phyloP scores from a whole-genome alignment of 2,329 filamentous ascomycete species.

The Exophiala lecanii-corni region DNA sequence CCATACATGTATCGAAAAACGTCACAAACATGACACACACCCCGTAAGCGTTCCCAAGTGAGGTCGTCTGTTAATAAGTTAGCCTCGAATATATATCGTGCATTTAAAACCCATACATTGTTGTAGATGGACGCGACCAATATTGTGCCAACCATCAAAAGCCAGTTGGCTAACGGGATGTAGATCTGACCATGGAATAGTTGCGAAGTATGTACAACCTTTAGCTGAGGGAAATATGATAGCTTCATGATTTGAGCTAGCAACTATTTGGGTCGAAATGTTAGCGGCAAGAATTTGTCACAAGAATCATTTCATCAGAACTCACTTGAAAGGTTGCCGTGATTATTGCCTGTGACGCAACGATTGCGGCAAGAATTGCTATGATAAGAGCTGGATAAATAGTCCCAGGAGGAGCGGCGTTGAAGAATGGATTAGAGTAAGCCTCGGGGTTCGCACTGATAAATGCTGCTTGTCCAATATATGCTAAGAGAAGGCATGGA shows the following conservation, averaged over 20 bases:
- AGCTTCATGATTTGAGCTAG: constrained; percentile 69
- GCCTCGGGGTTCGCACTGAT: constrained; percentile 58
- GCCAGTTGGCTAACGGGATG: constrained; percentile 70
- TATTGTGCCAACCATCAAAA: constrained; percentile 69
- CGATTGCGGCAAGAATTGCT: constrained; percentile 66
- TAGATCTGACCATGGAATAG: constrained; percentile 71
- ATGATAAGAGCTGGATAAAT: constrained; percentile 65
- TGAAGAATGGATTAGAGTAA: constrained; percentile 70
- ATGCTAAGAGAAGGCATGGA: constrained; percentile 59
- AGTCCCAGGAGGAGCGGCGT: constrained; percentile 62
- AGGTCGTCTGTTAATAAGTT: constrained; percentile 42
- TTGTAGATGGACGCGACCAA: constrained; percentile 70
- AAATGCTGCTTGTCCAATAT: constrained; percentile 70
- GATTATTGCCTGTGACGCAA: constrained; percentile 75
- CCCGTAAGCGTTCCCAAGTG: constrained; percentile 69
- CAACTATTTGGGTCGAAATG: constrained; percentile 36
- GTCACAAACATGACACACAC: constrained; percentile 61
- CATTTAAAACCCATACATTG: no score
- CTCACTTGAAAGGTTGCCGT: constrained; percentile 60
- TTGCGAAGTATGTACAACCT: constrained; percentile 65
- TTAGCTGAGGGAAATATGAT: constrained; percentile 71
- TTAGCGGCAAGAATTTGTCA: no score
- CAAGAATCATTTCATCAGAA: neutral
- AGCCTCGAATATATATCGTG: no score
- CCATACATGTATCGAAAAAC: constrained; percentile 58